Evolutionary conservation across 164 flowering plant genomes (phyloP).

Genomic region (Taxillus chinensis): DNA sequence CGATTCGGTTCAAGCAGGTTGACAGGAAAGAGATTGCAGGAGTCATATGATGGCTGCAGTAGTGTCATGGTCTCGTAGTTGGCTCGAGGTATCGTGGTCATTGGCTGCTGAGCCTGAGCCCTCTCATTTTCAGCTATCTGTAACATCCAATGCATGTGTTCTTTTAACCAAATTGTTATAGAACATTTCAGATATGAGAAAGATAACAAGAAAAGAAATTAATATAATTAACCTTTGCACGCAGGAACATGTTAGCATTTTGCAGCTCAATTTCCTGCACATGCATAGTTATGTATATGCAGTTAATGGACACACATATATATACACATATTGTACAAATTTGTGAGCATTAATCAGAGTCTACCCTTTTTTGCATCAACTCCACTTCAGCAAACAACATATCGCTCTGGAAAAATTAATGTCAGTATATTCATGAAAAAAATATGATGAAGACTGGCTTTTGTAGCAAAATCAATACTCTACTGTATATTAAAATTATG

Average conservation of each 20-base stretch:
- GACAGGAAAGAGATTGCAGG: constrained; percentile 18
- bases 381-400: constrained; percentile 29
- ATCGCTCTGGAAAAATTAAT: constrained; percentile 23
- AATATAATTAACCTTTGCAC: constrained; percentile 23
- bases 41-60: constrained; percentile 14
- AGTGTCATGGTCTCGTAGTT: constrained; percentile 9
- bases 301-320: too few species aligned
- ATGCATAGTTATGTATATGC: background rate
- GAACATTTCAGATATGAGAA: background rate
- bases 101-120: constrained; percentile 16
- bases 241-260: constrained; percentile 24
- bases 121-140: constrained; percentile 39
- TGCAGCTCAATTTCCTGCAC: constrained; percentile 35
- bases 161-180: background rate
- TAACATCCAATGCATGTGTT: background rate
- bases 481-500: too few species aligned
- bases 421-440: background rate
- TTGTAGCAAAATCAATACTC: too few species aligned
- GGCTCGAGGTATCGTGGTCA: constrained; percentile 5
- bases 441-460: too few species aligned
- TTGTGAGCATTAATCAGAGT: background rate
- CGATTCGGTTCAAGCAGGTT: constrained; percentile 24
- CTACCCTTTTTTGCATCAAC: constrained; percentile 46
- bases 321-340: background rate
- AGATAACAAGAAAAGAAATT: constrained; percentile 3